A percentile compares a stretch with the other conserved stretches of the same genome.
Conservation (phyloP, 2,329 filamentous ascomycete genomes). For the Metarhizium brunneum region DNA sequence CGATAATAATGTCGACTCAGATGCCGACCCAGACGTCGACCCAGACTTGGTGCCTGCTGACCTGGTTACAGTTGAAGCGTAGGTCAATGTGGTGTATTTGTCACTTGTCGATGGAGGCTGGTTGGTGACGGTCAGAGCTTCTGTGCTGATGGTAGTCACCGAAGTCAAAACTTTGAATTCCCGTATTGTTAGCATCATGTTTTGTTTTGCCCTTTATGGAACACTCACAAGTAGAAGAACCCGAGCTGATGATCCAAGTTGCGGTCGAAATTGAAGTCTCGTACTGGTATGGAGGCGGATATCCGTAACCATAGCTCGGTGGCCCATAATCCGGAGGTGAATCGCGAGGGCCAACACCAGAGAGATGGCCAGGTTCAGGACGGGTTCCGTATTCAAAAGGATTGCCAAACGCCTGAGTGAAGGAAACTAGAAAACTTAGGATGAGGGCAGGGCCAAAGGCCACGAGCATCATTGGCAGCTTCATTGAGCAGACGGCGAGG, state of each 20-base stretch:
- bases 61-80: not conserved
- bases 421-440: constrained; percentile 6
- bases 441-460: not conserved
- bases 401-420: not conserved
- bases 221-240: constrained; percentile 8
- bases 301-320: constrained; percentile 10
- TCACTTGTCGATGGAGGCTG: not conserved
- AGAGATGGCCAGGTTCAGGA: not conserved
- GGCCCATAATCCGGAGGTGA: constrained; percentile 8
- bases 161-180: not conserved
- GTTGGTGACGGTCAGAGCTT: not conserved
- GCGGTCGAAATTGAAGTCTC: constrained; percentile 6
- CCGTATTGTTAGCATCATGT: not conserved
- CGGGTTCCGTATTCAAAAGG: not conserved
- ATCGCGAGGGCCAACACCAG: constrained; percentile 5
- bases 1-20: not conserved
- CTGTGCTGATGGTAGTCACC: not conserved
- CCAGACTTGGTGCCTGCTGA: not conserved
- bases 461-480: not conserved
- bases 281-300: constrained; percentile 12
- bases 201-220: not conserved
- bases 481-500: not conserved
- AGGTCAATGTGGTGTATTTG: not conserved
- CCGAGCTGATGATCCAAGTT: not conserved
- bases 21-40: not conserved